Evolutionary conservation across 306 rosid species (phyloP).

Genomic region (Quercus cerris): DNA sequence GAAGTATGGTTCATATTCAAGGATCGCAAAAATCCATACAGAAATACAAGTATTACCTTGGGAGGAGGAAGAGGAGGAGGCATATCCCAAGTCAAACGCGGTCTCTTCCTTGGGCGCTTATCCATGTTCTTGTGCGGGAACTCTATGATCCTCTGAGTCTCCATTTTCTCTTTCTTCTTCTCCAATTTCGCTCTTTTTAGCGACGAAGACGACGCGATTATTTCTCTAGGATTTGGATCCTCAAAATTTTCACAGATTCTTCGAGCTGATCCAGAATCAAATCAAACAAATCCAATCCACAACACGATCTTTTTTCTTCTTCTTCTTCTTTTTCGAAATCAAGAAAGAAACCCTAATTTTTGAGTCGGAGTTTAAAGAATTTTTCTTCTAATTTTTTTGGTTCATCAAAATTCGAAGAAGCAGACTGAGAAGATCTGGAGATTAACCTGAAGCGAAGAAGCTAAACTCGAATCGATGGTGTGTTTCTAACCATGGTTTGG

Average conservation of each 20-base stretch:
- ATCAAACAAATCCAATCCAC: background rate
- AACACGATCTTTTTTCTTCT: background rate
- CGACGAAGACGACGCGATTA: slow-evolving; percentile 1
- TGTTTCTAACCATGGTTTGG: background rate
- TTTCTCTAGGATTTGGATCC: slow-evolving; percentile 8
- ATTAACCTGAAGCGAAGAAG: background rate
- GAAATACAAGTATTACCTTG: slow-evolving; percentile 34
- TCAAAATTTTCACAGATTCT: slow-evolving; percentile 3
- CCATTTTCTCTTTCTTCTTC: slow-evolving; percentile 41
- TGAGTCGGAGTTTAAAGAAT: background rate
- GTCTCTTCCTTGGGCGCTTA: slow-evolving; percentile 72
- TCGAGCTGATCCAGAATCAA: background rate
- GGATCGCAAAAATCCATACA: background rate
- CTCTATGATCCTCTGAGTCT: slow-evolving; percentile 69
- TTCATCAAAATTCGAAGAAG: too few species aligned
- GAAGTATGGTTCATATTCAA: too few species aligned
- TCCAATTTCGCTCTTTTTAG: background rate
- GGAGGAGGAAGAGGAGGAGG: slow-evolving; percentile 61
- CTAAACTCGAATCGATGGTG: background rate
- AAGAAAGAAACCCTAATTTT: background rate
- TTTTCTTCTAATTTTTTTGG: too few species aligned
- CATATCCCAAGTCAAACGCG: slow-evolving; percentile 76
- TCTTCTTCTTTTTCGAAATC: background rate
- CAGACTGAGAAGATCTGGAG: background rate
- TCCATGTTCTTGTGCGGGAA: slow-evolving; percentile 72